Conservation (phyloP, 2,329 filamentous ascomycete genomes). For the Talaromyces islandicus region DNA sequence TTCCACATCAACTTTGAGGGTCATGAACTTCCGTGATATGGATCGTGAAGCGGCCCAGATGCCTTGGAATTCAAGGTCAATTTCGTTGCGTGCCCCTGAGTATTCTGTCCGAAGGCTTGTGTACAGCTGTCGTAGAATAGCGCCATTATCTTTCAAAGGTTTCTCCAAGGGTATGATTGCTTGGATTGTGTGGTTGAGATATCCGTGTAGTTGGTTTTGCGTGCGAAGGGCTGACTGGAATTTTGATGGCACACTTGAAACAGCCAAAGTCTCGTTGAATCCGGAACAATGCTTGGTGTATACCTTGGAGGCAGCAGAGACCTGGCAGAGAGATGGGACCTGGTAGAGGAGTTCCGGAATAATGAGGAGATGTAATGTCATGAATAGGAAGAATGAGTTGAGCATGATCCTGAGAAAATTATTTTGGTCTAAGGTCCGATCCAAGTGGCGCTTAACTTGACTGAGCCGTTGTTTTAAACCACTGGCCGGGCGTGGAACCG, state of each 20-base stretch:
- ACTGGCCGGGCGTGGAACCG: neutral
- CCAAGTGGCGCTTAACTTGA: neutral
- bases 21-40: conserved; percentile 28
- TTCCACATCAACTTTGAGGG: conserved; percentile 28
- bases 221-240: conserved; percentile 4
- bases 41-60: conserved; percentile 25
- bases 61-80: conserved; percentile 32
- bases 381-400: conserved; percentile 4
- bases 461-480: neutral
- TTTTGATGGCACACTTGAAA: neutral
- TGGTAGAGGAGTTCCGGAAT: conserved; percentile 9
- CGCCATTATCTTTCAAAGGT: conserved; percentile 4
- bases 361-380: conserved; percentile 8
- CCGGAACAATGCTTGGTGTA: conserved; percentile 2
- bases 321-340: conserved; percentile 3
- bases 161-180: conserved; percentile 5
- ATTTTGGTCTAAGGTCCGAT: neutral
- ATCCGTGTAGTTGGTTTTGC: conserved; percentile 7
- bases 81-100: conserved; percentile 26
- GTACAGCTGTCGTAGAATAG: conserved; percentile 20
- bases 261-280: neutral
- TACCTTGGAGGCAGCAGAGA: neutral
- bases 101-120: conserved; percentile 21
- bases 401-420: conserved; percentile 2
- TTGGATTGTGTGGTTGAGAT: conserved; percentile 5